Conservation (phyloP, 176 grass and related monocot species). For the Pontederia crassipes region DNA sequence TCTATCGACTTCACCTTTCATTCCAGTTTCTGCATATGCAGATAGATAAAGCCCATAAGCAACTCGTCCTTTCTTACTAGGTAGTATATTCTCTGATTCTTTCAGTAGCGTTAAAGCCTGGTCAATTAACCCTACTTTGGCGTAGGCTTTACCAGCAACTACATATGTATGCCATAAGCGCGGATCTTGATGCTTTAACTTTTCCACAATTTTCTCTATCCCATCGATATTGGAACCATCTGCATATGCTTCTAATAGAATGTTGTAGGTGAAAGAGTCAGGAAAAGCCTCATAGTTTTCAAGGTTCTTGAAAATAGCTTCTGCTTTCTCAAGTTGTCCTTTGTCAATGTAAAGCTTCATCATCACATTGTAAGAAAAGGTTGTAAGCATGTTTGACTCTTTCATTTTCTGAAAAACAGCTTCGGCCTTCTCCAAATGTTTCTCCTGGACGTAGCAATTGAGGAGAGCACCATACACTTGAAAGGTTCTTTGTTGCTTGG, state of each 20-base stretch:
- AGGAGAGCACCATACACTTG: slow-evolving; percentile 51
- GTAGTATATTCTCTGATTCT: slow-evolving; percentile 31
- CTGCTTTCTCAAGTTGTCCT: slow-evolving; percentile 29
- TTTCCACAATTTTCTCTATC: slow-evolving; percentile 23
- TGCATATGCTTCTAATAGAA: slow-evolving; percentile 17
- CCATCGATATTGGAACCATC: slow-evolving; percentile 24
- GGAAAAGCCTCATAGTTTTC: slow-evolving; percentile 22
- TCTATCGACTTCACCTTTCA: slow-evolving; percentile 21
- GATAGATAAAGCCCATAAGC: slow-evolving; percentile 37
- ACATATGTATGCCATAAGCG: slow-evolving; percentile 28
- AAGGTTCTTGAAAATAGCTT: slow-evolving; percentile 24
- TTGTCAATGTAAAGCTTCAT: slow-evolving; percentile 34
- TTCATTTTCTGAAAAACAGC: slow-evolving; percentile 34
- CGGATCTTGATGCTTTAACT: slow-evolving; percentile 3
- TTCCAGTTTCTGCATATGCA: slow-evolving; percentile 27
- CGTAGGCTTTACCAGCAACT: slow-evolving; percentile 16
- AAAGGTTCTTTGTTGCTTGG: slow-evolving; percentile 25
- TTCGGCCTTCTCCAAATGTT: slow-evolving; percentile 32
- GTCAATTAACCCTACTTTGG: slow-evolving; percentile 24
- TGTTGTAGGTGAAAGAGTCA: slow-evolving; percentile 25
- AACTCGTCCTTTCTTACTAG: slow-evolving; percentile 10
- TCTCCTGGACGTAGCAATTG: slow-evolving; percentile 37
- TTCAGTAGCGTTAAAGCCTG: slow-evolving; percentile 22
- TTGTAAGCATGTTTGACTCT: slow-evolving; percentile 11
- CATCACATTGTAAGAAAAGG: slow-evolving; percentile 32